phyloP scores from a whole-genome alignment of 495 filamentous ascomycete species.

The Staphylotrichum tortipilum region DNA sequence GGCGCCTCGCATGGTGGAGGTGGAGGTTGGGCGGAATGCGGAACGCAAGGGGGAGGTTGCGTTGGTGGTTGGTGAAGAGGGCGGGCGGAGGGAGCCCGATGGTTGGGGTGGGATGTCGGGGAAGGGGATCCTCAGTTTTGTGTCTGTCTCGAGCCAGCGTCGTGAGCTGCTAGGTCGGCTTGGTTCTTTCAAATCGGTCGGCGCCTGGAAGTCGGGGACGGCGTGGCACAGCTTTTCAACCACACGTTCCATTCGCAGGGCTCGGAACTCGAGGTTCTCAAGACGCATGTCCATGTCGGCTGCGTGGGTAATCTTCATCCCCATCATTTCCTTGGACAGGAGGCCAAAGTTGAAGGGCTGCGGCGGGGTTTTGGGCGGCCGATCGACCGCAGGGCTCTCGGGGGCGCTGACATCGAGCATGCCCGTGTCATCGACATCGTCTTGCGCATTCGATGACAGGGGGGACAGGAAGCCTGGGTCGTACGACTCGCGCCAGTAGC shows the following conservation, averaged over 20 bases:
- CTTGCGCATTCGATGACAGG: slow-evolving; percentile 36
- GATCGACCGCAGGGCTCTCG: slow-evolving; percentile 25
- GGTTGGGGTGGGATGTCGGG: slow-evolving; percentile 32
- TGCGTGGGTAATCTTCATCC: slow-evolving; percentile 48
- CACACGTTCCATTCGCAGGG: slow-evolving; percentile 41
- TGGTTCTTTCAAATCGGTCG: slow-evolving; percentile 17
- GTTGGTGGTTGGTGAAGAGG: slow-evolving; percentile 17
- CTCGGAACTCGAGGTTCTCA: slow-evolving; percentile 33
- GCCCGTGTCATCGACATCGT: slow-evolving; percentile 32
- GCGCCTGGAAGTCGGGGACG: slow-evolving; percentile 29
- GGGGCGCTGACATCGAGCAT: slow-evolving; percentile 26
- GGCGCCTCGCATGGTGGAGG: slow-evolving; percentile 32
- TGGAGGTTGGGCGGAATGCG: slow-evolving; percentile 28
- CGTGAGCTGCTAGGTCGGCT: slow-evolving; percentile 25
- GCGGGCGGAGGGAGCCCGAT: slow-evolving; percentile 28
- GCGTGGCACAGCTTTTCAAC: slow-evolving; percentile 36
- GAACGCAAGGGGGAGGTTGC: neutral
- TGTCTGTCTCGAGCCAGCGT: slow-evolving; percentile 28
- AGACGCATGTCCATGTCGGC: slow-evolving; percentile 44
- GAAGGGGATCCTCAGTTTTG: slow-evolving; percentile 31
- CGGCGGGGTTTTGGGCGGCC: slow-evolving; percentile 31
- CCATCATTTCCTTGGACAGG: slow-evolving; percentile 35
- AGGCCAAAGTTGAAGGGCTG: slow-evolving; percentile 47
- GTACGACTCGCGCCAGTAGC: slow-evolving; percentile 49
- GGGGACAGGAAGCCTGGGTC: slow-evolving; percentile 39